Evolutionary conservation across 495 filamentous ascomycete species (phyloP).

Genomic region (Platismatia glauca): DNA sequence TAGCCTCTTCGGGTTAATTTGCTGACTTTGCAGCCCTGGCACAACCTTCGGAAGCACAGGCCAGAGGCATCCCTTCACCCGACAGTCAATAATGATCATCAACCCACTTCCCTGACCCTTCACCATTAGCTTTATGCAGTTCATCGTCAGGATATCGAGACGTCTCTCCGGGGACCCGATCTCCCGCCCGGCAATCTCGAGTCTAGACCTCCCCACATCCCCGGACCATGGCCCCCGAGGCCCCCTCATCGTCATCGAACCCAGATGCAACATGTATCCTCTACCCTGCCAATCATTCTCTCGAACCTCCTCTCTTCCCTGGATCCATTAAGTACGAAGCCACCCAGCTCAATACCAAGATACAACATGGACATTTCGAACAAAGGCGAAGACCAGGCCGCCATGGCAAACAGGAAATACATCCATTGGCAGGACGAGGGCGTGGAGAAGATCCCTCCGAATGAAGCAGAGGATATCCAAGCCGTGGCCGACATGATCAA

Average conservation of each 20-base stretch:
- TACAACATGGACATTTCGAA: constrained; percentile 18
- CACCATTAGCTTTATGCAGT: background rate
- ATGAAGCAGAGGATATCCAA: constrained; percentile 39
- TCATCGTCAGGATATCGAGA: background rate
- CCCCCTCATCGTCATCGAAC: background rate
- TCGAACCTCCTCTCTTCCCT: background rate
- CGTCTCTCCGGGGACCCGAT: background rate
- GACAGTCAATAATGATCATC: background rate
- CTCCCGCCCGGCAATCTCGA: background rate
- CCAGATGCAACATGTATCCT: background rate
- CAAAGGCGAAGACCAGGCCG: constrained; percentile 17
- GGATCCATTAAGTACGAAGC: background rate
- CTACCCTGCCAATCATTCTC: background rate
- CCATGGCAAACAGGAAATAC: constrained; percentile 30
- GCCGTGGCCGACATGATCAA: constrained; percentile 40
- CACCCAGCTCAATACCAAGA: background rate
- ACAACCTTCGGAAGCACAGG: too few species aligned
- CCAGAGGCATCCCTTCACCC: background rate
- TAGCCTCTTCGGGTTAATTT: too few species aligned
- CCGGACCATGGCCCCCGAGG: background rate
- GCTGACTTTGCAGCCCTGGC: too few species aligned
- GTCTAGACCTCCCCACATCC: background rate
- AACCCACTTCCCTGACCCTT: background rate
- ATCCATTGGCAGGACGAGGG: constrained; percentile 35
- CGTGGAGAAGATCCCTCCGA: constrained; percentile 35